Evolutionary conservation across 306 rosid genomes (phyloP), one percentile per base, ranked within the genome.

Genomic region (Vigna unguiculata): DNA sequence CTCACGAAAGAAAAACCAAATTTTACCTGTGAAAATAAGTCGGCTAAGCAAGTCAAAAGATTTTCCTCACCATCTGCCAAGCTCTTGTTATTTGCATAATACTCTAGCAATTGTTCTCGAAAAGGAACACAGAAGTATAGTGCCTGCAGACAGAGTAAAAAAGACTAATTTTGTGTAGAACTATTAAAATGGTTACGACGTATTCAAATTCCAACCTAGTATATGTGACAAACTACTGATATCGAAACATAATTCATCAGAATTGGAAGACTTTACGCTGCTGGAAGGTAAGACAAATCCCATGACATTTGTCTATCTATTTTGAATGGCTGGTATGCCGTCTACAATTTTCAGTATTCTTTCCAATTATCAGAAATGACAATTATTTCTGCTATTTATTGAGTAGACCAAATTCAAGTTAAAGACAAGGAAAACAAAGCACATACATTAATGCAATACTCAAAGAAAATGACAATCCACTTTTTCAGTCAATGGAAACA

Each of bases 51-150:
- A 41, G 97, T 89, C 80, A 93, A 85, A 24, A 93, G 96, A 85
- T 93, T 93, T 80, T 93, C 97, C 78, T 93, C 96, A 0, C 85
- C 88, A 53, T 88, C 96, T 32, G 78, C 93, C 54, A 83, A 17
- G 52, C 70, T 86, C 82, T 83, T 93, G 86, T 78, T 82, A 78
- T 58, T 90, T 63, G 87, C 82, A 84, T 87, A 93, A 53, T 87
- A 93, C 47, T 90, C 94, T 47, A 93, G 79, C 81, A 93, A 76
- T 61, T 93, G 97, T 71, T 93, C 96, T 0, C 97, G 97, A 73
- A 93, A 93, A 41, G 97, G 97, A 76, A 93, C 97, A 70, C 97
- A 93, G 81, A 93, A 93, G 87, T 93, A 93, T 36, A 93, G 91
- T 15, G 97, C 97, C 97, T 93, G 89, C 74, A 81, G 24, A 45